Conservation (phyloP, 805 yeast species). For the Debaryomyces maramus region DNA sequence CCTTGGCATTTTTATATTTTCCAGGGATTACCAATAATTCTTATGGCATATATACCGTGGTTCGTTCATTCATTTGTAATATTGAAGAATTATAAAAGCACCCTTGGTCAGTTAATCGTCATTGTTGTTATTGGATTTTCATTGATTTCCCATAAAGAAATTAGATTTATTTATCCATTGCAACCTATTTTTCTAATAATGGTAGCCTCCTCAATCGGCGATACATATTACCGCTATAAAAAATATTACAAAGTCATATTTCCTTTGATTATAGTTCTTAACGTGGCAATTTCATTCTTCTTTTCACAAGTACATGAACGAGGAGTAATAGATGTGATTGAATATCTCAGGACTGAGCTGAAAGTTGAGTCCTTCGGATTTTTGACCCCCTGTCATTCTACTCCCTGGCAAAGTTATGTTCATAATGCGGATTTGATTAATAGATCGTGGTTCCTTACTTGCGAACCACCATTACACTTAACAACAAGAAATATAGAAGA, state of each 20-base stretch:
- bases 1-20: constrained; percentile 81
- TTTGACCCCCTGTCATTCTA: constrained; percentile 94
- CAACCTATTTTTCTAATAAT: constrained; percentile 68
- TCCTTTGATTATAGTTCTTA: constrained; percentile 27
- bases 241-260: constrained; percentile 8
- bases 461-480: constrained; percentile 81
- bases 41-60: constrained; percentile 67
- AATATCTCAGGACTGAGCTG: constrained; percentile 44
- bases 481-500: constrained; percentile 12
- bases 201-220: constrained; percentile 41
- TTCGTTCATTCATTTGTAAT: constrained; percentile 29
- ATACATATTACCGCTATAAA: background rate
- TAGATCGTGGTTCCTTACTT: constrained; percentile 73
- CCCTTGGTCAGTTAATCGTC: constrained; percentile 26
- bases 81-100: constrained; percentile 12
- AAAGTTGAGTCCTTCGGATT: constrained; percentile 64
- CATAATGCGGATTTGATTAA: constrained; percentile 50
- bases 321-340: constrained; percentile 75
- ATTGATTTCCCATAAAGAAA: constrained; percentile 78
- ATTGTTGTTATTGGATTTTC: constrained; percentile 61
- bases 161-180: constrained; percentile 82
- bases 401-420: constrained; percentile 88
- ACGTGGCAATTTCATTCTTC: constrained; percentile 46
- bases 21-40: constrained; percentile 79
- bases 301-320: constrained; percentile 76